These are phyloP conservation scores for Epichloe hybrida DNA, from an alignment of 2,329 filamentous ascomycete species.

Conservation along the genomic window DNA sequence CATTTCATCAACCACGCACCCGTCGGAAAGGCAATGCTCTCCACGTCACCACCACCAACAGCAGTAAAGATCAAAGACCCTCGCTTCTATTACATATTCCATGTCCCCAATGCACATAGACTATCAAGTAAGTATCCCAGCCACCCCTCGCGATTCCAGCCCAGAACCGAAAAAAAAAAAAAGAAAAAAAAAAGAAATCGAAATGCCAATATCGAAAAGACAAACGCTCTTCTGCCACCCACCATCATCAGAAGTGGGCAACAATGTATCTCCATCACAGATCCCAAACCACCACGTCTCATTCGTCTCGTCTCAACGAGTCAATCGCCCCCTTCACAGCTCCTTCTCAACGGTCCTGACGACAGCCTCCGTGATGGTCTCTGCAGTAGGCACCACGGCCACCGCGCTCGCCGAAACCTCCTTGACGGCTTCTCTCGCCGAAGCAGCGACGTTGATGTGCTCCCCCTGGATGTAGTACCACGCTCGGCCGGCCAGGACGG, in stretches of 20 bases:
- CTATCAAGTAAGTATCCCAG: background rate
- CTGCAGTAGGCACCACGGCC: conserved; percentile 10
- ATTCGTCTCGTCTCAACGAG: too few relatives aligned
- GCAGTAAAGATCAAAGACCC: too few relatives aligned
- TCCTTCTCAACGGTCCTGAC: conserved; percentile 18
- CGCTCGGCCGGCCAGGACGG: conserved; percentile 66
- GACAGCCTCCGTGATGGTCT: conserved; percentile 11
- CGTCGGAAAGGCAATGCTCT: too few relatives aligned
- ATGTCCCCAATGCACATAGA: background rate
- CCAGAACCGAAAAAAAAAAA: too few relatives aligned
- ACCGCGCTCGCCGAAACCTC: conserved; percentile 19
- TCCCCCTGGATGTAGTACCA: conserved; percentile 92
- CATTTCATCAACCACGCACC: too few relatives aligned
- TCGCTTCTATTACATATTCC: too few relatives aligned
- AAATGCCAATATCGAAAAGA: background rate
- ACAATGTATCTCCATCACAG: background rate
- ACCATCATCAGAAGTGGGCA: background rate
- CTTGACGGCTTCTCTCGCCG: conserved; percentile 19
- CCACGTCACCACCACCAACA: too few relatives aligned
- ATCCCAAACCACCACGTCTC: background rate
- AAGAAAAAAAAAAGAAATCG: background rate
- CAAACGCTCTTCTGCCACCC: background rate
- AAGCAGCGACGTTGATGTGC: conserved; percentile 35
- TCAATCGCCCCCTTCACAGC: conserved; percentile 12
- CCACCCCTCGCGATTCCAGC: too few relatives aligned